These are phyloP conservation scores for Kluyveromyces nonfermentans DNA, from an alignment of 805 yeast species.

Conservation along the genomic window DNA sequence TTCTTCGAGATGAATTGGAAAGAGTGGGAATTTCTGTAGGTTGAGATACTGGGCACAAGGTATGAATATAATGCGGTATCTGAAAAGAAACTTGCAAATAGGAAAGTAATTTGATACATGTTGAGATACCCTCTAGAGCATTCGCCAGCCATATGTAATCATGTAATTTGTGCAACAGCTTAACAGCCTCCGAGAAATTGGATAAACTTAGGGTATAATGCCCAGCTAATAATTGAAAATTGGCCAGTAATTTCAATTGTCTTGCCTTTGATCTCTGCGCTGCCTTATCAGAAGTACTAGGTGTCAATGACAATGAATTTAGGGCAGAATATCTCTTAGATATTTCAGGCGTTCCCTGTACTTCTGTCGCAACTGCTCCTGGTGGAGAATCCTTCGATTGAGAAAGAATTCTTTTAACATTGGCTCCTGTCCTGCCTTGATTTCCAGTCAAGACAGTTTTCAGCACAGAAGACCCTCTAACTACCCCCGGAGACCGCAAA, in stretches of 20 bases:
- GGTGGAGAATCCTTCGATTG: constrained; percentile 5
- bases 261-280: constrained; percentile 56
- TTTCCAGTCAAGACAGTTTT: constrained; percentile 28
- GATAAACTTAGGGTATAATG: constrained; percentile 59
- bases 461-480: constrained; percentile 40
- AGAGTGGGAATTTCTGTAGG: constrained; percentile 1
- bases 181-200: constrained; percentile 66
- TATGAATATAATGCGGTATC: constrained; percentile 25
- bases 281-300: constrained; percentile 26
- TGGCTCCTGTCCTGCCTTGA: constrained; percentile 1
- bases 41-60: constrained; percentile 28
- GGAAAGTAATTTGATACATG: constrained; percentile 52
- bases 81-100: constrained; percentile 34
- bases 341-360: background rate
- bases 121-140: constrained; percentile 72
- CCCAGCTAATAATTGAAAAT: constrained; percentile 74
- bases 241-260: constrained; percentile 64
- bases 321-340: constrained; percentile 21
- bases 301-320: constrained; percentile 20
- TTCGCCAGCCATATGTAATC: constrained; percentile 87
- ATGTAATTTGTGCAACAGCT: constrained; percentile 45
- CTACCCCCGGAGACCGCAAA: constrained; percentile 68
- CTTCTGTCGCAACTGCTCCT: constrained; percentile 10
- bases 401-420: background rate
- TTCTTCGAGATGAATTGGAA: constrained; percentile 13